Evolutionary conservation across 2,329 filamentous ascomycete genomes (phyloP), one percentile per base, ranked within the genome.

Genomic region (Talaromyces sp.): DNA sequence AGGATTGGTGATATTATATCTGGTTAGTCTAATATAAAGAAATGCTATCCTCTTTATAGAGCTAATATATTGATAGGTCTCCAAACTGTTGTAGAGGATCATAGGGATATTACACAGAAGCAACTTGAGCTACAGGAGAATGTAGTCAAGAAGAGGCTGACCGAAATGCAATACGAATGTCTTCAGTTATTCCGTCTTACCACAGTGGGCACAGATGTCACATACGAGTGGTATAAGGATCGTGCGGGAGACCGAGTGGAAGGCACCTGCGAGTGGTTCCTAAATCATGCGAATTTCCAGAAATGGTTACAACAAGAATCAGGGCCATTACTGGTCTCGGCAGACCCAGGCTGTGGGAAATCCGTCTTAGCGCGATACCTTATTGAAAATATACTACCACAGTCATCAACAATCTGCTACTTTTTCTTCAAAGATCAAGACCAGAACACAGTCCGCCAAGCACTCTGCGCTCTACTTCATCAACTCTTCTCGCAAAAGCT

Each of bases 401-500:
- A 29, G 4, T 22, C 10, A 32, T 17, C 24, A 49, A 41, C 37
- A 9, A 63, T 74, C 3, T 75, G 73, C 56, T 78, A 77, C 60
- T 78, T 76, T 52, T 78, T 78, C 52, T 78, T 78, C 60, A 76
- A 76, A 51, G 70, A 74, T 33, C 54, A 69, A 47, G 64, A 70
- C 33, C 74, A 77, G 41, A 67, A 73, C 32, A 74, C 58, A 1
- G 50, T 66, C 24, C 32, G 53, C 0, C 68, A 72, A 55, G 73
- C 72, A 0, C 62, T 77, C 11, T 76, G 73, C 43, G 72, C 73
- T 1, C 4, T 77, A 8, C 61, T 78, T 3, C 74, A 77, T 45
- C 72, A 77, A 47, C 59, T 77, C 0, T 73, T 76, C 46, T 56
- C 49, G 1, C 55, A 68, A 3, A 65, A 65, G 6, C 67, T 64